Evolutionary conservation across 140 eudicot species (phyloP).

Genomic region (Oenanthe javanica): DNA sequence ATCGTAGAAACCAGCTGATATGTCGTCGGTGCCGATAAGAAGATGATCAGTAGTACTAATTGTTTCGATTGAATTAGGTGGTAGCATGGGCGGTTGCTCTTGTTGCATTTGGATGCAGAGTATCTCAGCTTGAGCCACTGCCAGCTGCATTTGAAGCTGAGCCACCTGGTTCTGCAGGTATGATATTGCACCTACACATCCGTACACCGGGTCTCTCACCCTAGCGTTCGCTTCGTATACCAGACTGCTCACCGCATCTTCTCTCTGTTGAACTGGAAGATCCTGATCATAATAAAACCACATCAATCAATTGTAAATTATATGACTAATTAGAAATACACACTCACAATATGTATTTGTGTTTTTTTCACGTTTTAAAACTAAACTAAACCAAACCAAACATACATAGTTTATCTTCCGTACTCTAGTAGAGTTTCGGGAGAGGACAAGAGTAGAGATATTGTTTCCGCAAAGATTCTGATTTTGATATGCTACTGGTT

Average conservation of each 20-base stretch:
- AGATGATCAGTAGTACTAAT: slow-evolving; percentile 1
- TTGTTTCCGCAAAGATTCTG: no score
- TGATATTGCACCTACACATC: slow-evolving; percentile 85
- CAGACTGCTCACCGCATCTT: slow-evolving; percentile 83
- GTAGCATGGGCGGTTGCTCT: slow-evolving; percentile 16
- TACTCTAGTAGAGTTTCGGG: no score
- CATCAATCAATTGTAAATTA: no score
- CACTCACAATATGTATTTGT: no score
- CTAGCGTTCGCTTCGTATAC: slow-evolving; percentile 87
- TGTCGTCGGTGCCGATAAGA: slow-evolving; percentile 26
- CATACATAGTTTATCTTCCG: no score
- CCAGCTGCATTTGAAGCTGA: slow-evolving; percentile 85
- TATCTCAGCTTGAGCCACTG: slow-evolving; percentile 85
- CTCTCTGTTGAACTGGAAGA: slow-evolving; percentile 60
- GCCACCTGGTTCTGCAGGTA: slow-evolving; percentile 65
- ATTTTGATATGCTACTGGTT: no score
- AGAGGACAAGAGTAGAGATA: no score
- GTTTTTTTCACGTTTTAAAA: no score
- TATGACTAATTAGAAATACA: no score
- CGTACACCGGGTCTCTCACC: slow-evolving; percentile 74
- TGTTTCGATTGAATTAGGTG: slow-evolving; percentile 14
- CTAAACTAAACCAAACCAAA: no score
- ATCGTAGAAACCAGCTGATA: slow-evolving; percentile 16
- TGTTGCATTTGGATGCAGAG: slow-evolving; percentile 79
- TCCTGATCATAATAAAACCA: slow-evolving; percentile 29